Percentiles rank a stretch among this genome's conserved stretches.
These are phyloP conservation scores for Wallacemonas collosoma DNA, from an alignment of 208 protist genomes.

Conservation along the genomic window DNA sequence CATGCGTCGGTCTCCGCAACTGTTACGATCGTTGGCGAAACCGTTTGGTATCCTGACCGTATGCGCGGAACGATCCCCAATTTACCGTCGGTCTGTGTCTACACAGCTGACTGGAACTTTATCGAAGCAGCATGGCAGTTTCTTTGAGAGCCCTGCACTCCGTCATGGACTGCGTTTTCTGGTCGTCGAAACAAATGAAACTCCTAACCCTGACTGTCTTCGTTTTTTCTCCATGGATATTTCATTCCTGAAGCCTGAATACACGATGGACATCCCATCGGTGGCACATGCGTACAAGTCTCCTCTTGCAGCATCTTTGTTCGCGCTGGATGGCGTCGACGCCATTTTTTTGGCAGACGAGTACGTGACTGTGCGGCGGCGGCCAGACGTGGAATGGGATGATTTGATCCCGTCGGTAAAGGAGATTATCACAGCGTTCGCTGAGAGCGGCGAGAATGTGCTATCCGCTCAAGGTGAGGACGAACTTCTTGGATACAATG, in stretches of 20 bases:
- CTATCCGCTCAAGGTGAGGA: constrained; percentile 72
- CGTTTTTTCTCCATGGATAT: constrained; percentile 89
- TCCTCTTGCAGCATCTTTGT: constrained; percentile 68
- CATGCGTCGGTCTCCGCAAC: neutral
- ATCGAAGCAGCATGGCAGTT: neutral
- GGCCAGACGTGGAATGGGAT: constrained; percentile 53
- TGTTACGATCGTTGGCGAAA: neutral
- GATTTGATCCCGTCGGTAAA: constrained; percentile 48
- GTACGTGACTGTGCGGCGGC: constrained; percentile 80
- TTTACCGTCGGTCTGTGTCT: neutral
- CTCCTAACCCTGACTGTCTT: constrained; percentile 84
- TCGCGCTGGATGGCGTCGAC: constrained; percentile 68
- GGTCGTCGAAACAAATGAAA: constrained; percentile 80
- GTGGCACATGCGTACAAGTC: constrained; percentile 70
- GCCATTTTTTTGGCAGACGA: constrained; percentile 81
- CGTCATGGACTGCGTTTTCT: constrained; percentile 29
- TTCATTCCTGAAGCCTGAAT: constrained; percentile 77
- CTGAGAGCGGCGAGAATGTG: constrained; percentile 67
- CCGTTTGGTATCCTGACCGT: neutral
- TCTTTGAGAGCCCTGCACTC: neutral
- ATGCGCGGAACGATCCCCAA: neutral
- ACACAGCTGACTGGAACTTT: neutral
- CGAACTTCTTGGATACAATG: constrained; percentile 63
- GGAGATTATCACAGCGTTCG: constrained; percentile 75
- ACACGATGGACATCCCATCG: constrained; percentile 76